Base-by-base conservation (phyloP, 768 basidiomycete species). In the Termitomyces sp. region DNA sequence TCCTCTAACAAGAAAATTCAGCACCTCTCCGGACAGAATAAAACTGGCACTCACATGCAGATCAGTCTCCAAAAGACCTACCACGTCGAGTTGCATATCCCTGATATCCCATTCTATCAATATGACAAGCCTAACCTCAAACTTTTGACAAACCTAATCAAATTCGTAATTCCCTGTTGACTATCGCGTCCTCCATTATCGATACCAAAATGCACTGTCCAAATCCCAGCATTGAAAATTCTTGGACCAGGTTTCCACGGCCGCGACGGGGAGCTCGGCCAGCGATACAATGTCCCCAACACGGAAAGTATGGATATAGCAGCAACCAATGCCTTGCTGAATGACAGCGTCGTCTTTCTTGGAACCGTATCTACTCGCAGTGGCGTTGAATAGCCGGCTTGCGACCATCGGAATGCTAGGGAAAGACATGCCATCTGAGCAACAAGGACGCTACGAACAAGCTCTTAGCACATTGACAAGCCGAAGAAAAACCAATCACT, bases 131-230 rank as follows among this genome's bases (percentile, higher is more conserved):
- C 7, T n/a, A 42, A 34, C 36, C 51, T 43, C n/a, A 2, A 50
- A n/a, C 13, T 30, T 14, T 13, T 8, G 34, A 34, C 67, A n/a
- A 58, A 76, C 74, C 62, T 70, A 4, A 81, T 70, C 26, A 81
- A 65, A 57, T 86, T 81, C 60, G 82, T 75, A 68, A 91, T 84
- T 4, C 86, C 76, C 42, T 80, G 70, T 68, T 90, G 89, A 65
- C 89, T 91, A 63, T 92, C 90, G 59, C 82, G 70, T 3, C 89
- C 86, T 43, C 81, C 83, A 61, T 90, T 85, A 70, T 93, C 84
- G 27, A 83, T 75, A 54, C 94, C 94, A 67, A 96, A 96, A 69
- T 96, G 94, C 26, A 96, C 79, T 0, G 94, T 93, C 93, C 93
- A 95, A 30, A 95, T 92, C 3, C 90, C 93, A 5, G 89, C 86